Percentiles rank a stretch among this genome's conserved stretches.
Evolutionary conservation across 202 grass and related monocot genomes (phyloP).

Genomic region (Brachypodium distachyon): DNA sequence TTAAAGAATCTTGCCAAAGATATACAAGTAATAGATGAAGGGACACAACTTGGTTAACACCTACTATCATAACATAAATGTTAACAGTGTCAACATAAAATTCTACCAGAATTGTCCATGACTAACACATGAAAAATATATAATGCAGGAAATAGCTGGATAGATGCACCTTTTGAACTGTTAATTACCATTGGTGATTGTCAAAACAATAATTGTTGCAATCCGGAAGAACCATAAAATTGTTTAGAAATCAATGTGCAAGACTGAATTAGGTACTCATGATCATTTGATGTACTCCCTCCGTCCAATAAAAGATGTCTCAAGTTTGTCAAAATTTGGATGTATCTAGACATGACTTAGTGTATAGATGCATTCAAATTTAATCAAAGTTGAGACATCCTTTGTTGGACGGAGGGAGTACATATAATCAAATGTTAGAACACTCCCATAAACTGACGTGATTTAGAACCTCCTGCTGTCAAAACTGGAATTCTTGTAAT

Average conservation of each 20-base stretch:
- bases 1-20: neutral
- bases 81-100: no score
- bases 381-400: no score
- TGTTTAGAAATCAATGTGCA: neutral
- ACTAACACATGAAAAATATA: neutral
- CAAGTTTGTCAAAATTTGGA: no score
- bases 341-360: no score
- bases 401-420: no score
- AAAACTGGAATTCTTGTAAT: slow-evolving; percentile 29
- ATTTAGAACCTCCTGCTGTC: slow-evolving; percentile 26
- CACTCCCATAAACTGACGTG: neutral
- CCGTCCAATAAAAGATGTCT: no score
- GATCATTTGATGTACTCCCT: slow-evolving; percentile 23
- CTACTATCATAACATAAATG: no score
- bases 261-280: slow-evolving; percentile 11
- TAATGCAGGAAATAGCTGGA: neutral
- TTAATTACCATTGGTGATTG: neutral
- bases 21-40: neutral
- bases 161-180: neutral
- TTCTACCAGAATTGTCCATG: neutral
- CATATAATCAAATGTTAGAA: slow-evolving; percentile 26
- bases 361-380: no score
- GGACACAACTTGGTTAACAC: neutral
- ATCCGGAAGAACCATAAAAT: neutral
- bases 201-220: neutral